phyloP scores from a whole-genome alignment of 1,284 basidiomycete genomes.

The Flammula alnicola region DNA sequence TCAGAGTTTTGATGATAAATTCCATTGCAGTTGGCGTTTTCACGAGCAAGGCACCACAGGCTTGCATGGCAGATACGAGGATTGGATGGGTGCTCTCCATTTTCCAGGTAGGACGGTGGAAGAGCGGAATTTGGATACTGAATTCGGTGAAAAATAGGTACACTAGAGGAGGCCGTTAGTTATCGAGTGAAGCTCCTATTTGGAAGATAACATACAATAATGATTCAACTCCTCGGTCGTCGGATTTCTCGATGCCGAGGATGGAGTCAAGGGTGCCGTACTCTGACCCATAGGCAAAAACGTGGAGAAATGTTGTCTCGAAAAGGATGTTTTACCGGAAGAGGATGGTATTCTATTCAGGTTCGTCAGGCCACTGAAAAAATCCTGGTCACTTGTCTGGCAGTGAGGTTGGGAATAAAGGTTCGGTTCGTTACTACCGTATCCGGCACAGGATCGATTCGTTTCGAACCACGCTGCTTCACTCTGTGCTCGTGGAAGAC shows the following conservation, averaged over 20 bases:
- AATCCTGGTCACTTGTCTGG: constrained; percentile 20
- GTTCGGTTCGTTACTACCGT: constrained; percentile 24
- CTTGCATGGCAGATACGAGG: constrained; percentile 56
- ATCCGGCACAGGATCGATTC: constrained; percentile 20
- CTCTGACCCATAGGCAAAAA: constrained; percentile 17
- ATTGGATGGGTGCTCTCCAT: constrained; percentile 50
- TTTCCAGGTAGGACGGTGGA: constrained; percentile 57
- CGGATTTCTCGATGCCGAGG: constrained; percentile 29
- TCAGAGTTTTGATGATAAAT: constrained; percentile 45
- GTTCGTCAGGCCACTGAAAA: constrained; percentile 26
- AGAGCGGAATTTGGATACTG: constrained; percentile 55
- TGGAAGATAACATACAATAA: constrained; percentile 46
- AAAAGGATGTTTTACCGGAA: constrained; percentile 27
- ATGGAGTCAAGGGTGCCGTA: constrained; percentile 20
- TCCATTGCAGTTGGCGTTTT: constrained; percentile 41
- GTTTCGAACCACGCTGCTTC: constrained; percentile 30
- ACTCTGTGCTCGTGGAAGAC: constrained; percentile 26
- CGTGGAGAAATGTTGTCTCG: constrained; percentile 26
- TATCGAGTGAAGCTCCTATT: constrained; percentile 4
- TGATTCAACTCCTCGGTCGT: constrained; percentile 47
- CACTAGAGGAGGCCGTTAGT: constrained; percentile 36
- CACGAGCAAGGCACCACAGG: constrained; percentile 52
- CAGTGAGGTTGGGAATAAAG: constrained; percentile 21
- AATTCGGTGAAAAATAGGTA: constrained; percentile 59
- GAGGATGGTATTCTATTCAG: constrained; percentile 20